A percentile compares a stretch with the other conserved stretches of the same genome.
These are phyloP conservation scores for Marasmius tenuissimus DNA, from an alignment of 1,284 basidiomycete genomes.

Conservation along the genomic window DNA sequence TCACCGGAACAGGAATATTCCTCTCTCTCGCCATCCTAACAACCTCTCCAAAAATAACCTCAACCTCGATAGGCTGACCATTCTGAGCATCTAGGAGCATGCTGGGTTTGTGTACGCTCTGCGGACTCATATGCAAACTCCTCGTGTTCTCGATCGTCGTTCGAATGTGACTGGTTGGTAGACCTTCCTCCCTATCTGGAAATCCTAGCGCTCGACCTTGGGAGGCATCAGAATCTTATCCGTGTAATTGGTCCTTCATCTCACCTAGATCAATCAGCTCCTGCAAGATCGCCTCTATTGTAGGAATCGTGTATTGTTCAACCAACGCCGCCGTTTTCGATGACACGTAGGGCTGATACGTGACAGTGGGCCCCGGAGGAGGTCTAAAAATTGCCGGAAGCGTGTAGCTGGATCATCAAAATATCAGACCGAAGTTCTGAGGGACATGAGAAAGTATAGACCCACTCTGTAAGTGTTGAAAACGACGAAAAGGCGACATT, in stretches of 20 bases:
- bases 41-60: constrained; percentile 44
- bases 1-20: constrained; percentile 23
- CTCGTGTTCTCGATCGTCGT: constrained; percentile 29
- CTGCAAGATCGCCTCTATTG: constrained; percentile 27
- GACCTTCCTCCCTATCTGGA: constrained; percentile 20
- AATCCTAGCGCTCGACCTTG: constrained; percentile 28
- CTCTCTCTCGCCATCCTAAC: constrained; percentile 31
- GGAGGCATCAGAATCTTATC: neutral
- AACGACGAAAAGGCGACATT: constrained; percentile 37
- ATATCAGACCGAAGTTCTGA: neutral
- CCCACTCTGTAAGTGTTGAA: constrained; percentile 26
- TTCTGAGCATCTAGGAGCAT: constrained; percentile 33
- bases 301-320: constrained; percentile 28
- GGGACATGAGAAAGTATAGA: neutral
- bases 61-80: constrained; percentile 43
- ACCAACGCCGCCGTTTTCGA: constrained; percentile 26
- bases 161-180: constrained; percentile 29
- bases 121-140: constrained; percentile 25
- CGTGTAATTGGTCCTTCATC: neutral
- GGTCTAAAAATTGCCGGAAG: constrained; percentile 36
- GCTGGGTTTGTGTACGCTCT: constrained; percentile 26
- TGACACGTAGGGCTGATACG: constrained; percentile 15
- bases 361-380: constrained; percentile 17
- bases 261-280: constrained; percentile 29
- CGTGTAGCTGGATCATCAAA: constrained; percentile 22